phyloP scores from a whole-genome alignment of 164 flowering plant species.

The Piper longum region DNA sequence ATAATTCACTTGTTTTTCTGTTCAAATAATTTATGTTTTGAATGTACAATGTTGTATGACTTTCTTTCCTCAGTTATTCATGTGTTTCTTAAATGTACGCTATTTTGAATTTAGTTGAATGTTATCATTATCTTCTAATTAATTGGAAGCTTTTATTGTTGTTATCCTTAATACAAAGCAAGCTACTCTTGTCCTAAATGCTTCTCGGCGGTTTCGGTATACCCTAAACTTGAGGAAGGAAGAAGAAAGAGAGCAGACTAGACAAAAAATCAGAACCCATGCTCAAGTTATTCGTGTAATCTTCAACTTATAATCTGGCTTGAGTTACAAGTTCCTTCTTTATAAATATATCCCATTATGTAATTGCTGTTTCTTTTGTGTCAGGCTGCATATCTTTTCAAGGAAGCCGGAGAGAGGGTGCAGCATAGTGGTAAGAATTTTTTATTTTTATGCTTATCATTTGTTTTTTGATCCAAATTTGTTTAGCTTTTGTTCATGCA shows the following conservation, averaged over 20 bases:
- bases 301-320: background rate
- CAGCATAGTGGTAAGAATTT: constrained; percentile 25
- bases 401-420: constrained; percentile 38
- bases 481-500: background rate
- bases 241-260: constrained; percentile 56
- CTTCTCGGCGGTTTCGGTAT: constrained; percentile 92
- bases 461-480: too few species aligned
- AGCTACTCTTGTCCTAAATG: constrained; percentile 97
- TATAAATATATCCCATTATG: background rate
- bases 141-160: too few species aligned
- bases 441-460: too few species aligned
- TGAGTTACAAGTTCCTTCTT: background rate
- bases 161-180: constrained; percentile 24
- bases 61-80: too few species aligned
- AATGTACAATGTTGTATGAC: too few species aligned
- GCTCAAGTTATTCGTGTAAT: constrained; percentile 88
- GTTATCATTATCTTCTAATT: too few species aligned
- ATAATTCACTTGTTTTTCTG: too few species aligned
- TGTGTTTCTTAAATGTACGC: too few species aligned
- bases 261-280: constrained; percentile 77
- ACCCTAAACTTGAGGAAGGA: constrained; percentile 83
- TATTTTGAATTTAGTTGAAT: too few species aligned
- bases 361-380: constrained; percentile 3
- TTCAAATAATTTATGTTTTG: too few species aligned
- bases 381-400: constrained; percentile 88